Evolutionary conservation across 2,329 filamentous ascomycete genomes (phyloP).

Genomic region (Neurospora sp.): DNA sequence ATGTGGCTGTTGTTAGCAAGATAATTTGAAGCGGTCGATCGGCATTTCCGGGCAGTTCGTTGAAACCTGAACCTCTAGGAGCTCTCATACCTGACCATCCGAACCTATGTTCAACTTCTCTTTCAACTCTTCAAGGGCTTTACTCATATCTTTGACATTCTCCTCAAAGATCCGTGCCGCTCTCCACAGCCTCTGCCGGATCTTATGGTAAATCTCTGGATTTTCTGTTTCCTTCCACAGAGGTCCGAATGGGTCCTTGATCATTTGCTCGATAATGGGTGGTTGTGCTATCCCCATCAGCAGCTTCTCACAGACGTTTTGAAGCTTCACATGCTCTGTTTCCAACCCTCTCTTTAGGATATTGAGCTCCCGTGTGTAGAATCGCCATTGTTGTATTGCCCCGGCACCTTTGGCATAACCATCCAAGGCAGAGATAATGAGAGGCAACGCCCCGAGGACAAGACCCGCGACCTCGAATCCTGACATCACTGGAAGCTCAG

Average conservation of each 20-base stretch:
- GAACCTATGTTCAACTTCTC: background rate
- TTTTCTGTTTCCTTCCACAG: constrained; percentile 17
- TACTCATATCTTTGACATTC: constrained; percentile 15
- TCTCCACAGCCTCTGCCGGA: constrained; percentile 18
- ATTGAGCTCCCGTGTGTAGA: constrained; percentile 15
- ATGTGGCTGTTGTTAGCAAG: background rate
- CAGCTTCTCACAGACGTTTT: constrained; percentile 23
- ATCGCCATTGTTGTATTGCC: constrained; percentile 9
- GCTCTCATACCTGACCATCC: background rate
- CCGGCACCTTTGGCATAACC: constrained; percentile 16
- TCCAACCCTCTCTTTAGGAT: constrained; percentile 16
- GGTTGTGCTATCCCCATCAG: constrained; percentile 17
- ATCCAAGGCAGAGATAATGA: constrained; percentile 16
- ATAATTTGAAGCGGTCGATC: background rate
- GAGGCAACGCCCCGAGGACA: constrained; percentile 16
- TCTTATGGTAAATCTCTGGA: constrained; percentile 7
- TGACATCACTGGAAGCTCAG: constrained; percentile 8
- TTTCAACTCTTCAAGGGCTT: constrained; percentile 15
- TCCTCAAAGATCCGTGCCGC: constrained; percentile 17
- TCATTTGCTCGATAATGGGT: constrained; percentile 20
- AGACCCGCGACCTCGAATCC: constrained; percentile 18
- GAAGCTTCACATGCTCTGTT: constrained; percentile 19
- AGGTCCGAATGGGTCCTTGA: constrained; percentile 20
- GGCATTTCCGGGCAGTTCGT: background rate
- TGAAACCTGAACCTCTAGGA: background rate